These are phyloP conservation scores for Epichloe glyceriae DNA, from an alignment of 2,329 filamentous ascomycete genomes.

Conservation along the genomic window DNA sequence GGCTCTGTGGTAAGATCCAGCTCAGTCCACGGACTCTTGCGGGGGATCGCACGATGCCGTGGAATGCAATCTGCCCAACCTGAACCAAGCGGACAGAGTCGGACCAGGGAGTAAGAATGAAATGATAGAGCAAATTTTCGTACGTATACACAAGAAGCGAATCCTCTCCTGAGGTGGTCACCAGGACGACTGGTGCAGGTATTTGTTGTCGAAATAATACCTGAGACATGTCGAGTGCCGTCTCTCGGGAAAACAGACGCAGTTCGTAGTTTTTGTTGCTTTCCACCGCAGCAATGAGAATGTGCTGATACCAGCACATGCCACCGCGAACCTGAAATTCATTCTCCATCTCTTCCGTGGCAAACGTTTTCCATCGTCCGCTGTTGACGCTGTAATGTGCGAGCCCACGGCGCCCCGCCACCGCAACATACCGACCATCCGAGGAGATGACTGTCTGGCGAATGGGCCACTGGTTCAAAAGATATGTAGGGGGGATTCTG, in stretches of 20 bases:
- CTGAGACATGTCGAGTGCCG: constrained; percentile 58
- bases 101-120: constrained; percentile 65
- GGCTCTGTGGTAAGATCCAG: constrained; percentile 88
- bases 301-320: constrained; percentile 98
- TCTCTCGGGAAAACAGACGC: constrained; percentile 84
- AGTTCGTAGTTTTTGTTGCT: constrained; percentile 69
- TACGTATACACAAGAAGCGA: constrained; percentile 94
- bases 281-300: constrained; percentile 88
- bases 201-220: constrained; percentile 67
- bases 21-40: constrained; percentile 84
- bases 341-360: constrained; percentile 67
- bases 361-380: constrained; percentile 90
- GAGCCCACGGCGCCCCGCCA: constrained; percentile 84
- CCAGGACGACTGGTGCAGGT: constrained; percentile 75
- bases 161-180: constrained; percentile 82
- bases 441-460: constrained; percentile 74
- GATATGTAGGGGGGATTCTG: constrained; percentile 71
- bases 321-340: constrained; percentile 87
- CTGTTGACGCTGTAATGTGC: constrained; percentile 94
- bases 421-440: constrained; percentile 86
- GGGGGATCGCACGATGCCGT: constrained; percentile 89
- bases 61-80: constrained; percentile 95
- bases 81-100: constrained; percentile 66
- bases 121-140: constrained; percentile 92
- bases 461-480: constrained; percentile 89